These are phyloP conservation scores for Perkinsus olseni DNA, from an alignment of 169 alveolate species.

Conservation along the genomic window DNA sequence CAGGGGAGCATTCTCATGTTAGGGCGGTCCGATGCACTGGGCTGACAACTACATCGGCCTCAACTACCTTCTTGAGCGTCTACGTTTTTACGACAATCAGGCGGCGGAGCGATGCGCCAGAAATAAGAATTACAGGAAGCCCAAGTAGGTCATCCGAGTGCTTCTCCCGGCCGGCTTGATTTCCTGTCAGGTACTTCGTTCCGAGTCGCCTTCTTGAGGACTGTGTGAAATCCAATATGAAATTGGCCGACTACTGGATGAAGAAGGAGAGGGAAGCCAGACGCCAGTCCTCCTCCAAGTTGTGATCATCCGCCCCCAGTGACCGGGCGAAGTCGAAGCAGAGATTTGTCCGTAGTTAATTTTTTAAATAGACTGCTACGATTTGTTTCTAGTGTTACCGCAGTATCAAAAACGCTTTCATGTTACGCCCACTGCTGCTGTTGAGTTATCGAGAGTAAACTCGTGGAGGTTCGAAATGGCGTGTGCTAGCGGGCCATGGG, in stretches of 20 bases:
- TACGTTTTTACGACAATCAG: constrained; percentile 3
- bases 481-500: too few relatives aligned
- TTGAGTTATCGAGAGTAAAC: neutral
- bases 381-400: neutral
- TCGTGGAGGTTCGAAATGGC: neutral
- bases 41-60: constrained; percentile 36
- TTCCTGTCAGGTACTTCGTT: neutral
- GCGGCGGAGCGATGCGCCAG: neutral
- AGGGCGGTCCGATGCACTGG: constrained; percentile 40
- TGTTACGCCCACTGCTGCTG: neutral
- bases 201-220: constrained; percentile 8
- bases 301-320: neutral
- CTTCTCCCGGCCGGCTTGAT: neutral
- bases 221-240: neutral
- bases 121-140: constrained; percentile 5
- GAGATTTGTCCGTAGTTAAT: neutral
- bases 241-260: neutral
- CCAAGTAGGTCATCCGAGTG: neutral
- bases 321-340: too few relatives aligned
- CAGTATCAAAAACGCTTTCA: neutral
- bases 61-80: neutral
- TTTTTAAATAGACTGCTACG: neutral
- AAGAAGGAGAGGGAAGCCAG: constrained; percentile 4
- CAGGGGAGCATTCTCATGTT: too few relatives aligned
- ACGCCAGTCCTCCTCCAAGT: neutral